Evolutionary conservation across 2,329 filamentous ascomycete genomes (phyloP), one percentile per base, ranked within the genome.

Genomic region (Alternaria sp.): DNA sequence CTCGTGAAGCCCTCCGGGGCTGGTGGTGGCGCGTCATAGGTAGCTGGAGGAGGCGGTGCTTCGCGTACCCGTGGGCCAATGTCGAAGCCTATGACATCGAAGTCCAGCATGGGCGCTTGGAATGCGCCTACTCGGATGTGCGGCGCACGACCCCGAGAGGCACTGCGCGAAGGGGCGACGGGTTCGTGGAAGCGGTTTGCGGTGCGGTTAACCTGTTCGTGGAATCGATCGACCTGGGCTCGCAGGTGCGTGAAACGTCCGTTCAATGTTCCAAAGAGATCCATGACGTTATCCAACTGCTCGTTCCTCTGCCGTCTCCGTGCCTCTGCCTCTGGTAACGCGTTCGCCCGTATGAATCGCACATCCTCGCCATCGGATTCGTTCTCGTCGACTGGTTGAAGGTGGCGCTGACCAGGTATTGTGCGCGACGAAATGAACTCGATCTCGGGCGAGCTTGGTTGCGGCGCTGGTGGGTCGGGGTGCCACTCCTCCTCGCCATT

Each of bases 1-100:
- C 94, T 86, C 1, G 92, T 97, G 73, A 96, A 98, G 1, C 94
- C 95, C n/a, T 88, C 83, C 6, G 86, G 85, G 0, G 92, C 84
- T 0, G 89, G 81, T n/a, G 85, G 83, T 0, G 91, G 90, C 0
- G 90, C 84, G 46, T 90, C 86, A 77, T 95, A 87, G 70, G 80
- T 82, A 7, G 80, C 78, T n/a, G 77, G 73, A 3, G 68, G 52
- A 11, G 68, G 54, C 19, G 77, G 73, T 23, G 69, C 57, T 40
- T 68, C 62, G 26, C 63, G 61, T n/a, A 64, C 61, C 13, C 73
- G 74, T 5, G 75, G 57, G 0, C 80, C 81, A 61, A 85, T 30
- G 17, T 83, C 77, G 64, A 87, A 85, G 0, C 76, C 85, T 11
- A 81, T 76, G 6, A 72, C 59, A 1, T 74, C 76, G 69, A 84